A percentile compares a stretch with the other conserved stretches of the same genome.
Evolutionary conservation across 2,329 filamentous ascomycete genomes (phyloP).

Genomic region (Thelonectria discophora): DNA sequence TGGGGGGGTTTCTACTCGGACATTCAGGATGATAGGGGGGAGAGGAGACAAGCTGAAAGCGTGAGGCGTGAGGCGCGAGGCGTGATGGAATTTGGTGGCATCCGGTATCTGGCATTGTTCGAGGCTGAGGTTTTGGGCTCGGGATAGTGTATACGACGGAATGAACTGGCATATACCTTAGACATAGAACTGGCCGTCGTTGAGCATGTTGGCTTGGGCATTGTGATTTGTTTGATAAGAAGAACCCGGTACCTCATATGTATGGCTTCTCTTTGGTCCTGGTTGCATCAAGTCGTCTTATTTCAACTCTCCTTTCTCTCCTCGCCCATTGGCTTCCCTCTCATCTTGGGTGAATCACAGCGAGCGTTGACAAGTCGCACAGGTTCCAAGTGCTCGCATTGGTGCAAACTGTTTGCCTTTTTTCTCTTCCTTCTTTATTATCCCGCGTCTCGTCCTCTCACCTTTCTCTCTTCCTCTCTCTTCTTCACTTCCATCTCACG

Average conservation of each 20-base stretch:
- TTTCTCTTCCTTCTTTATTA: neutral
- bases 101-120: conserved; percentile 23
- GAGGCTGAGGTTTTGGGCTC: conserved; percentile 29
- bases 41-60: conserved; percentile 17
- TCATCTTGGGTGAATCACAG: neutral
- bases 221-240: neutral
- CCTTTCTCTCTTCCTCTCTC: neutral
- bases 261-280: neutral
- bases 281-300: neutral
- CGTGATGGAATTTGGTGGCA: conserved; percentile 26
- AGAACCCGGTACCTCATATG: no score
- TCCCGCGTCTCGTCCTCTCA: neutral
- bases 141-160: conserved; percentile 34
- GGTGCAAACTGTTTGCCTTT: neutral
- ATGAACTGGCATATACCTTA: conserved; percentile 30
- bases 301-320: neutral
- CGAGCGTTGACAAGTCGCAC: neutral
- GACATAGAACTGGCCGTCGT: conserved; percentile 35
- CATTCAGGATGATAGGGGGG: conserved; percentile 25
- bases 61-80: conserved; percentile 23
- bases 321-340: neutral
- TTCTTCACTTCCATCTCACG: neutral
- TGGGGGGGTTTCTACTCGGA: conserved; percentile 23
- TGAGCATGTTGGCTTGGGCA: neutral
- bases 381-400: neutral